Evolutionary conservation across 495 filamentous ascomycete species (phyloP), one percentile per base, ranked within the genome.

Genomic region (Podospora conica): DNA sequence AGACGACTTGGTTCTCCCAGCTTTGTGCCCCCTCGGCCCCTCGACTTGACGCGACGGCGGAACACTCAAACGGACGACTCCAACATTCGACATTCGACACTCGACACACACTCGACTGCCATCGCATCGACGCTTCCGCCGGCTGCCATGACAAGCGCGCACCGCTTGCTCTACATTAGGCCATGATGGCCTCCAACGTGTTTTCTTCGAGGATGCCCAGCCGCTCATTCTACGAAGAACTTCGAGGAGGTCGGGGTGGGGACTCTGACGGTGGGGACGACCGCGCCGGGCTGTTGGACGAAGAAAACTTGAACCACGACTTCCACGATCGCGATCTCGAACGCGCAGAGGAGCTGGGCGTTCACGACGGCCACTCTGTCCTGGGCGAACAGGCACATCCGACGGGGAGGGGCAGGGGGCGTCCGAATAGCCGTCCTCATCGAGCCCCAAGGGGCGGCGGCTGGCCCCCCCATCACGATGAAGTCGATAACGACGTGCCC

Each of bases 401-500:
- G 28, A 33, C 56, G 12, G 23, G 58, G 7, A 56, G 60, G 61
- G 67, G 68, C 18, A 65, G 69, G n/a, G 29, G 60, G 12, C 66
- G 40, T 29, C 28, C 55, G 12, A n/a, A 53, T 10, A 58, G 55
- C n/a, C 66, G 64, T 25, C 28, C 24, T 21, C 58, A 55, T 67
- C 59, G 24, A 22, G 70, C 70, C 63, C 40, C 40, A 8, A 23
- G 20, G 8, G 71, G 71, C 57, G 53, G 77, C 24, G 73, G 61
- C 27, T 79, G 80, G 73, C 71, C 72, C 27, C 65, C 70, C 27
- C 76, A 87, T 22, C 79, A 88, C 18, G 88, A 91, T n/a, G 91
- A 96, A 61, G 85, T 84, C 20, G 91, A 96, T 72, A 93, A 96
- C 61, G 95, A 98, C 69, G 95, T 98, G 1, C 95, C 95, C 3